A percentile compares a stretch with the other conserved stretches of the same genome.
Evolutionary conservation across 371 early-diverging fungal genomes (phyloP).

Genomic region (Paramicrosporidium saccamoebae): DNA sequence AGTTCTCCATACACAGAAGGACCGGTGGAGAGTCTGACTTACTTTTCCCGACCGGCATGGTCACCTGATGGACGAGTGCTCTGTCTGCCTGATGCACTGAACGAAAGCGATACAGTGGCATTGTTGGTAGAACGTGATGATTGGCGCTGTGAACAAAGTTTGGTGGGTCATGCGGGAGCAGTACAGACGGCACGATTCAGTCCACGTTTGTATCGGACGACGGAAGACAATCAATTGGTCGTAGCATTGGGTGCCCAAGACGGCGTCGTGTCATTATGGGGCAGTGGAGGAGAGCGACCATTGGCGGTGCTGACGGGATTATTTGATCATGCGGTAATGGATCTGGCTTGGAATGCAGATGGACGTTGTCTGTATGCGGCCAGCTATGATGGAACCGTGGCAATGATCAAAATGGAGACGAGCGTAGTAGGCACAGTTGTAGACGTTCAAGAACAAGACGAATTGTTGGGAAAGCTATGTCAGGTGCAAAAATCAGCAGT

Average conservation of each 20-base stretch:
- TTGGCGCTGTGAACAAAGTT: conserved; percentile 38
- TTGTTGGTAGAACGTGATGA: conserved; percentile 34
- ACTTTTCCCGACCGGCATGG: conserved; percentile 75
- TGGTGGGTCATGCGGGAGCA: conserved; percentile 61
- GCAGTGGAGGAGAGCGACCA: conserved; percentile 28
- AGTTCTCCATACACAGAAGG: conserved; percentile 34
- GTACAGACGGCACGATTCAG: conserved; percentile 63
- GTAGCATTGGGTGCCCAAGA: conserved; percentile 79
- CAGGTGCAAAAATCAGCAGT: conserved; percentile 9
- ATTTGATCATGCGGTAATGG: conserved; percentile 47
- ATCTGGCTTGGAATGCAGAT: conserved; percentile 57
- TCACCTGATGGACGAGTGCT: conserved; percentile 70
- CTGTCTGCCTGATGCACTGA: conserved; percentile 60
- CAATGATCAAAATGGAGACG: conserved; percentile 18
- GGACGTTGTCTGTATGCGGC: conserved; percentile 43
- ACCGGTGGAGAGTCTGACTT: conserved; percentile 29
- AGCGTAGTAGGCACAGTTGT: conserved; percentile 26
- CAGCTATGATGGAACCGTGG: conserved; percentile 70
- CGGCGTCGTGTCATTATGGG: conserved; percentile 59
- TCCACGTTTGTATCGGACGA: conserved; percentile 25
- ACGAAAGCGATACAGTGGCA: conserved; percentile 39
- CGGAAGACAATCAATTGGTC: conserved; percentile 8
- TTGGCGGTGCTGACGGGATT: conserved; percentile 30
- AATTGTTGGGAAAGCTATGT: conserved; percentile 23
- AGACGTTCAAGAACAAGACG: conserved; percentile 17